Percentiles rank a stretch among this genome's conserved stretches.
Evolutionary conservation across 2,329 filamentous ascomycete genomes (phyloP).

Genomic region (Zymoseptoria tritici): DNA sequence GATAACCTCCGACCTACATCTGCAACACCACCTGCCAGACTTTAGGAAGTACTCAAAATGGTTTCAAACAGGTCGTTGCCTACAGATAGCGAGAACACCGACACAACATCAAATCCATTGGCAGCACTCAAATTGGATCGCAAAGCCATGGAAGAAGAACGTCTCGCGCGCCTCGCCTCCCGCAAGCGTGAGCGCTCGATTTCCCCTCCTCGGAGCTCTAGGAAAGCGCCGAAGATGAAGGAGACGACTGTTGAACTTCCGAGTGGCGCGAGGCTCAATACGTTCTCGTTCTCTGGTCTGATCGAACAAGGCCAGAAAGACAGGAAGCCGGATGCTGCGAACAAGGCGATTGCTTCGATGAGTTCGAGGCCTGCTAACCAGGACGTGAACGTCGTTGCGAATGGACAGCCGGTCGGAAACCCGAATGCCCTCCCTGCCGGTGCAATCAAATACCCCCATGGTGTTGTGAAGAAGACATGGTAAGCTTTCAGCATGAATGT

Average conservation of each 20-base stretch:
- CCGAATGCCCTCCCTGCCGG: conserved; percentile 2
- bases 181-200: conserved; percentile 52
- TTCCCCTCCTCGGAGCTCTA: conserved; percentile 21
- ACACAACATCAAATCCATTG: background rate
- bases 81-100: background rate
- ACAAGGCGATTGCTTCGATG: conserved; percentile 16
- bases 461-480: conserved; percentile 77
- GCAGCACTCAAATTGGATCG: conserved; percentile 51
- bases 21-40: background rate
- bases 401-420: background rate
- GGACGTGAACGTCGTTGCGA: background rate
- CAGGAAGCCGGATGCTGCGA: conserved; percentile 18
- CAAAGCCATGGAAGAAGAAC: conserved; percentile 77
- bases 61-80: background rate
- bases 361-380: conserved; percentile 2
- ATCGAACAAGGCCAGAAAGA: conserved; percentile 16
- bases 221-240: conserved; percentile 22
- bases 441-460: conserved; percentile 45
- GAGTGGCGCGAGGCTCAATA: conserved; percentile 20
- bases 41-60: background rate
- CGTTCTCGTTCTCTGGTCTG: conserved; percentile 13
- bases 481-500: background rate
- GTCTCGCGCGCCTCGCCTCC: conserved; percentile 58
- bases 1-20: background rate
- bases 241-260: conserved; percentile 12